Evolutionary conservation across 495 filamentous ascomycete genomes (phyloP), one percentile per base, ranked within the genome.

Genomic region (Oidiodendron maius): DNA sequence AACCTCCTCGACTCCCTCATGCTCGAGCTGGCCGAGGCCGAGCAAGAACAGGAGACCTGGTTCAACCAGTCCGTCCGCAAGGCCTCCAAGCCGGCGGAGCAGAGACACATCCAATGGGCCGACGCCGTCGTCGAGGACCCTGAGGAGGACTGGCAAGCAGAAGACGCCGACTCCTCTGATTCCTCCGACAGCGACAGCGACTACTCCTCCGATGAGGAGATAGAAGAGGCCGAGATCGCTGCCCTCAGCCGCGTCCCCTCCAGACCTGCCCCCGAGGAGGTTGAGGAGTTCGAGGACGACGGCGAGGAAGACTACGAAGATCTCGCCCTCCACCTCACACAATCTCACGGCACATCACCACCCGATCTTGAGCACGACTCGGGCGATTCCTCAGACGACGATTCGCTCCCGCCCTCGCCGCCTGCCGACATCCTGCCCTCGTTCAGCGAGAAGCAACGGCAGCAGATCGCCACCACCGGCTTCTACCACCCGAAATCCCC

Each of bases 1-100:
- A 98, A 98, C 76, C 83, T 98, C 12, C 87, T 98, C 58, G 93
- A 98, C 72, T 82, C 82, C 11, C 74, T 98, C 56, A 97, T 96
- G 93, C 73, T 96, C 51, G 90, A 95, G 63, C 87, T 98, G 15
- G 82, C 86, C 65, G 86, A 94, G 34, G 93, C 94, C 61, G 94
- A 98, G 73, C 78, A 81, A 51, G 90, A 97, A 64, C 93, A 97
- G 67, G 93, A 97, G 68, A 84, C 77, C 45, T 97, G 94, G 94
- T 97, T 96, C 82, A 90, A 96, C 79, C 82, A 91, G 69, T 89
- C 87, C 50, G 87, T 96, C 68, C 80, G 74, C 63, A 85, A 84
- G 58, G 88, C 86, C 58, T 53, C 65, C 49, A 75, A 76, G 62
- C 68, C 66, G 57, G 74, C 73, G 36, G 59, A 78, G 52, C 73